Evolutionary conservation across 2,329 filamentous ascomycete genomes (phyloP).

Genomic region (Cladosporium colombiae): DNA sequence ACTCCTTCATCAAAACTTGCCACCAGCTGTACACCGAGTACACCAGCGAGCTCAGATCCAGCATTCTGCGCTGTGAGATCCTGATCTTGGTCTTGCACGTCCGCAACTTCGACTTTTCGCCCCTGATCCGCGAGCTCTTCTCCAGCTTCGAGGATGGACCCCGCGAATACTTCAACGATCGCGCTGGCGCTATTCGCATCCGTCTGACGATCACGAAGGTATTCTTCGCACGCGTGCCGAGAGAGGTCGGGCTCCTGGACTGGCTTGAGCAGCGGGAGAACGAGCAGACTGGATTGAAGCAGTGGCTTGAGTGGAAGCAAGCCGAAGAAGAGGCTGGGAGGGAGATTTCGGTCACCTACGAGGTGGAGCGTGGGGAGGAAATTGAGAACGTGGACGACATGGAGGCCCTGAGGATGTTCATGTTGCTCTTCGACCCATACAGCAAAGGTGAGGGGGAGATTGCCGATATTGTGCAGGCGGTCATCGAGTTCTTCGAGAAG

Average conservation of each 20-base stretch:
- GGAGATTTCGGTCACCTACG: background rate
- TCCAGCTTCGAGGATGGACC: background rate
- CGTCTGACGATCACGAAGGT: background rate
- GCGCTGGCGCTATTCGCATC: background rate
- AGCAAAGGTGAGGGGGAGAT: background rate
- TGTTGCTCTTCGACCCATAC: background rate
- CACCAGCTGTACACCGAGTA: background rate
- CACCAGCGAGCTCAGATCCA: background rate
- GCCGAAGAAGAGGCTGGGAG: background rate
- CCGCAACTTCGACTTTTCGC: background rate
- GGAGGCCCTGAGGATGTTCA: background rate
- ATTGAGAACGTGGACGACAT: background rate
- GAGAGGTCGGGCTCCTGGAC: background rate
- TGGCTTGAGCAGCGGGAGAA: background rate
- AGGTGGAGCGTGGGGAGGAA: background rate
- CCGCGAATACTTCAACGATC: background rate
- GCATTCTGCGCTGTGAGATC: background rate
- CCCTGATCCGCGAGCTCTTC: background rate
- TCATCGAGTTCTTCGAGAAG: background rate
- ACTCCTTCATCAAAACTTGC: background rate
- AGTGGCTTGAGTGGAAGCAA: background rate
- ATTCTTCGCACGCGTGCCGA: background rate
- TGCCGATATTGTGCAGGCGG: background rate
- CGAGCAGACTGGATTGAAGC: too few relatives aligned
- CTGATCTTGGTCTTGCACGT: background rate